A percentile compares a stretch with the other conserved stretches of the same genome.
phyloP scores from a whole-genome alignment of 208 protist genomes.

The Acanthamoeba healyi region DNA sequence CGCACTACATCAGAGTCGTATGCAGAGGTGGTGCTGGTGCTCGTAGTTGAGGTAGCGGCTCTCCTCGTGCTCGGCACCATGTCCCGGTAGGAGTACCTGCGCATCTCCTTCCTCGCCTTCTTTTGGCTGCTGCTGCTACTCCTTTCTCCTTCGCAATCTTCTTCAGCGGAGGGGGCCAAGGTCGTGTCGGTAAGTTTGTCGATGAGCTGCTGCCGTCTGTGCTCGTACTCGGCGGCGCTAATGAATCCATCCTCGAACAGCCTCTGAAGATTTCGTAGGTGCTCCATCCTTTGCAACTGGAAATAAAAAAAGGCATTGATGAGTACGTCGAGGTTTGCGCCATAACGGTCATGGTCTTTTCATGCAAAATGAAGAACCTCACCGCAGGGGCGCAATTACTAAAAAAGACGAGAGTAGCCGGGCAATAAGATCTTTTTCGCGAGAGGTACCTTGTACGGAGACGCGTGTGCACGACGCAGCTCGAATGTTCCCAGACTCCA shows the following conservation, averaged over 20 bases:
- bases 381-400: too few relatives aligned
- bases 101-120: not conserved
- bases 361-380: not conserved
- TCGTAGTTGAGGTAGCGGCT: not conserved
- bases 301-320: too few relatives aligned
- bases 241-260: slow-evolving; percentile 56
- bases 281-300: not conserved
- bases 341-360: too few relatives aligned
- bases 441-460: too few relatives aligned
- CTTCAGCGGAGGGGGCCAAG: not conserved
- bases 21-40: not conserved
- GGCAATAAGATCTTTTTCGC: too few relatives aligned
- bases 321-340: too few relatives aligned
- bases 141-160: not conserved
- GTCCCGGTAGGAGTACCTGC: not conserved
- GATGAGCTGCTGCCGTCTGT: slow-evolving; percentile 36
- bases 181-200: slow-evolving; percentile 71
- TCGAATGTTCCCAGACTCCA: too few relatives aligned
- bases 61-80: not conserved
- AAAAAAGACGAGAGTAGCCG: too few relatives aligned
- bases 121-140: not conserved
- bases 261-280: slow-evolving; percentile 11
- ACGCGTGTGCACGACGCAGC: too few relatives aligned
- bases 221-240: slow-evolving; percentile 38
- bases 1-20: not conserved